phyloP scores from a whole-genome alignment of 306 rosid genomes.

The Fragaria ananassa region DNA sequence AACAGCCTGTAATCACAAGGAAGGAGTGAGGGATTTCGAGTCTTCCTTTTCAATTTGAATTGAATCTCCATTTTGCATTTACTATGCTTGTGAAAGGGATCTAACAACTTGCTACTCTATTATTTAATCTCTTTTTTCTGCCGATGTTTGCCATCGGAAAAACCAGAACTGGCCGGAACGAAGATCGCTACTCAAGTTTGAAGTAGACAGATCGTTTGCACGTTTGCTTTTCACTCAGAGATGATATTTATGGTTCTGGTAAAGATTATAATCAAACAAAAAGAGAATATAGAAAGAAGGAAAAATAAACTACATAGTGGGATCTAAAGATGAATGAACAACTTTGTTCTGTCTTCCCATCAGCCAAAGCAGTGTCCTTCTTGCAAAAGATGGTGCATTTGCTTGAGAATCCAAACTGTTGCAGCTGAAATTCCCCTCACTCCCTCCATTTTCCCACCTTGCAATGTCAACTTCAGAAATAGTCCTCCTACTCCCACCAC shows the following conservation, averaged over 20 bases:
- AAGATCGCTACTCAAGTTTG: background rate
- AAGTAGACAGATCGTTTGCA: background rate
- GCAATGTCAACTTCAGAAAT: constrained; percentile 50
- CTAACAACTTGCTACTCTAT: background rate
- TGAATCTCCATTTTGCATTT: background rate
- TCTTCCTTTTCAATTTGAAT: constrained; percentile 19
- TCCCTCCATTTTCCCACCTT: constrained; percentile 66
- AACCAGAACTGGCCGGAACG: background rate
- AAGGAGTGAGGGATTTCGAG: background rate
- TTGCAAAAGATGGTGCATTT: constrained; percentile 80
- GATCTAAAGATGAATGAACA: constrained; percentile 61
- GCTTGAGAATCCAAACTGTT: constrained; percentile 73
- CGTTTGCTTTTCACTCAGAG: background rate
- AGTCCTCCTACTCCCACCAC: constrained; percentile 45
- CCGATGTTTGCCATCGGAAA: background rate
- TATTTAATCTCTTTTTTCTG: background rate
- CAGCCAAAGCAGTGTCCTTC: constrained; percentile 86
- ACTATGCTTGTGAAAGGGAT: background rate
- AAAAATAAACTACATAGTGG: constrained; percentile 38
- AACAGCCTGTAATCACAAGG: constrained; percentile 24
- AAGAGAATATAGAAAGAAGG: background rate
- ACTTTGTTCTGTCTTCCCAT: constrained; percentile 86
- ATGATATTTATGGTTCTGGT: constrained; percentile 20
- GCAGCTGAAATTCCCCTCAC: constrained; percentile 63
- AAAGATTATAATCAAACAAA: background rate